Evolutionary conservation across 2,329 filamentous ascomycete genomes (phyloP), one percentile per base, ranked within the genome.

Genomic region (Fusarium albosuccineum): DNA sequence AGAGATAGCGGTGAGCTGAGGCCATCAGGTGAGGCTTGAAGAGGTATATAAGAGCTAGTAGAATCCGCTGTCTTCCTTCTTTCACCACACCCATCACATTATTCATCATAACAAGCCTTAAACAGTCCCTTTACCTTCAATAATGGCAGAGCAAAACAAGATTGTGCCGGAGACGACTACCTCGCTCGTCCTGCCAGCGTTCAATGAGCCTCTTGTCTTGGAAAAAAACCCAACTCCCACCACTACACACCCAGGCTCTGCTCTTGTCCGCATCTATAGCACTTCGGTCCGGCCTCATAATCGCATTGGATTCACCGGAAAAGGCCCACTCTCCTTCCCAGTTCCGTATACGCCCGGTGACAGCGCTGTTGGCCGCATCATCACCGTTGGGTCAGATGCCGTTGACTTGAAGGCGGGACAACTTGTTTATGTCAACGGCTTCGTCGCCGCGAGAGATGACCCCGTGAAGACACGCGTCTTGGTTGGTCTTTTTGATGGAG

Each of bases 401-500:
- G 53, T 62, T 5, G 44, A 50, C 16, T 16, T 70, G 0, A n/a
- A 60, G 36, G 30, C 67, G 2, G 64, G 48, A 1, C 57, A 70
- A 16, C 64, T 70, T 6, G 64, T 70, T 7, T 70, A 55, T 2
- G 30, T 70, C 54, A 65, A 53, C n/a, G 63, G 51, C 13, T 62
- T 67, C 13, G 5, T 62, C 6, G 34, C 16, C 6, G 60, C 60
- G 1, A 36, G 67, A 44, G 67, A 70, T 16, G 63, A 70, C 1
- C 60, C 58, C 0, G 52, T 52, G 2, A 46, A 33, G 5, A 70
- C 57, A 0, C 26, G 51, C 7, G 64, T 70, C 3, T 33, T 70
- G 0, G 44, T 60, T 1, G 67, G 67, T 6, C 13, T 70, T 4
- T 57, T 67, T 8, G 57, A 70, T 1, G 64, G 67, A 0, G 56